Evolutionary conservation across 495 filamentous ascomycete genomes (phyloP).

Genomic region (Hypoxylon rickii): DNA sequence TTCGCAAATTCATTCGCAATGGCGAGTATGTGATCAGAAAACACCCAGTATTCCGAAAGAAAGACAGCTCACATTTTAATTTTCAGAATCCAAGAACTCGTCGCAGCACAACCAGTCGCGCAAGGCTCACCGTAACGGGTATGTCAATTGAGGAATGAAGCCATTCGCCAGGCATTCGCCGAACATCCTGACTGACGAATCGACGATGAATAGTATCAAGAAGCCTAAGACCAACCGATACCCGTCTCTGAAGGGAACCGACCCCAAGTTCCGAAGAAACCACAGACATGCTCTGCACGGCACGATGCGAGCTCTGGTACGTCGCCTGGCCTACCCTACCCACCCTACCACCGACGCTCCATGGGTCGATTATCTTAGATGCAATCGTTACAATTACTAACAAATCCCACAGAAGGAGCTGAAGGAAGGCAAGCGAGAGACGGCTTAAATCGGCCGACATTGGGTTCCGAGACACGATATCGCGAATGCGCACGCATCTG

Average conservation of each 20-base stretch:
- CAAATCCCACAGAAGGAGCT: constrained; percentile 84
- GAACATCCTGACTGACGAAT: constrained; percentile 8
- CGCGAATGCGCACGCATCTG: constrained; percentile 43
- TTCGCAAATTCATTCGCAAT: constrained; percentile 50
- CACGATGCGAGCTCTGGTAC: constrained; percentile 95
- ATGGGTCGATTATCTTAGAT: not conserved
- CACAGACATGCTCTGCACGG: constrained; percentile 99
- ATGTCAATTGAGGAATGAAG: constrained; percentile 42
- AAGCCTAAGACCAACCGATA: constrained; percentile 99
- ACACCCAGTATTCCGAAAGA: not conserved
- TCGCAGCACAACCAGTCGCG: constrained; percentile 96
- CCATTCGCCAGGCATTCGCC: not conserved
- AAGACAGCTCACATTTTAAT: constrained; percentile 2
- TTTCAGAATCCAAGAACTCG: constrained; percentile 95
- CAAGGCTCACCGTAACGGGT: constrained; percentile 99
- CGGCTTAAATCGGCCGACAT: constrained; percentile 66
- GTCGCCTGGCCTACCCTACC: constrained; percentile 47
- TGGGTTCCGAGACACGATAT: constrained; percentile 36
- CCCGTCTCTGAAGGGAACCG: constrained; percentile 96
- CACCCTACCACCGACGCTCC: not conserved
- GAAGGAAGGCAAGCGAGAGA: constrained; percentile 93
- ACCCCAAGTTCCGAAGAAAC: constrained; percentile 99
- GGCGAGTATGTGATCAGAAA: constrained; percentile 50
- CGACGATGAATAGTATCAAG: constrained; percentile 78
- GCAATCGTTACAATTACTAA: constrained; percentile 37